Conservation (phyloP, 495 filamentous ascomycete species). For the Penicillium chermesinum region DNA sequence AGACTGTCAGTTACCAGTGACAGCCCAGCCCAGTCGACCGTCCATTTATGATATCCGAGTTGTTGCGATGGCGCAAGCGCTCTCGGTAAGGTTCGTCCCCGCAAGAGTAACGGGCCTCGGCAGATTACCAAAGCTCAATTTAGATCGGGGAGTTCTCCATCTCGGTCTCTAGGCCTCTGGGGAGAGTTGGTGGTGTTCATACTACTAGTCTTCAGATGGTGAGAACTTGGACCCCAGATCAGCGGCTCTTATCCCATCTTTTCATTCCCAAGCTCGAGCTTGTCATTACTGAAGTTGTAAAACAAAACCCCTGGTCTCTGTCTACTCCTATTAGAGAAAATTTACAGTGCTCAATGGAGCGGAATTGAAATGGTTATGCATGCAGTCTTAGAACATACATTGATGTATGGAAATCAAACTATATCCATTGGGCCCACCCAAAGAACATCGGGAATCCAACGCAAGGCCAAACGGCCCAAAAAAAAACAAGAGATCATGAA, state of each 20-base stretch:
- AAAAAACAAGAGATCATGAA: constrained; percentile 42
- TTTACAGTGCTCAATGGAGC: no score
- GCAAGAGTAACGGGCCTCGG: constrained; percentile 23
- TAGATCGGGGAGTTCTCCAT: no score
- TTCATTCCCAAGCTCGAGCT: no score
- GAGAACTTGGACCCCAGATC: no score
- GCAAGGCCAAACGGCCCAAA: constrained; percentile 29
- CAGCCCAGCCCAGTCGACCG: no score
- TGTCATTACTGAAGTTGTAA: no score
- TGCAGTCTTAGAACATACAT: constrained; percentile 40
- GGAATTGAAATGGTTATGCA: constrained; percentile 38
- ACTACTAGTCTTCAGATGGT: no score
- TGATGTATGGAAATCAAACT: constrained; percentile 36
- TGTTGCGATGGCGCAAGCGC: constrained; percentile 2
- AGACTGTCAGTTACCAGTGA: no score
- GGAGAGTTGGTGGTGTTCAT: no score
- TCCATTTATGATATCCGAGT: not conserved
- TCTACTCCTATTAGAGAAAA: no score
- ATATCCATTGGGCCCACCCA: constrained; percentile 46
- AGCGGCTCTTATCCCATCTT: no score
- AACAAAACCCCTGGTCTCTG: no score
- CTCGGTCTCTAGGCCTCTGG: not conserved
- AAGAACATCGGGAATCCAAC: constrained; percentile 30
- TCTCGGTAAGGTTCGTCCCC: constrained; percentile 10
- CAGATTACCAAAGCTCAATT: constrained; percentile 24